Evolutionary conservation across 2,329 filamentous ascomycete species (phyloP).

Genomic region (Hypoxylon sp.): DNA sequence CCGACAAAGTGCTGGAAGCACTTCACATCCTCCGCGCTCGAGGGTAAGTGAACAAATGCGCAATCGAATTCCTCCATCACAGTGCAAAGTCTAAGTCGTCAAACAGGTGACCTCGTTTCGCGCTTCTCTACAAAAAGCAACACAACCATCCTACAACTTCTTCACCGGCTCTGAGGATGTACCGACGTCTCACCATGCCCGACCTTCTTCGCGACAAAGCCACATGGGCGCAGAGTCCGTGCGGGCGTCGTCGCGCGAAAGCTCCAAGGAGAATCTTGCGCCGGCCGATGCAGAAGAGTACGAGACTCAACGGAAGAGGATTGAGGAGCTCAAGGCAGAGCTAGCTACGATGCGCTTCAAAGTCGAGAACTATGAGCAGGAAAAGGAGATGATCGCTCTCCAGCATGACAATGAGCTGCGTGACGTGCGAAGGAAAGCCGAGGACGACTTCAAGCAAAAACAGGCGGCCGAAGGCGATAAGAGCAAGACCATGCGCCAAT

Average conservation of each 20-base stretch:
- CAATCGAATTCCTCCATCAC: background rate
- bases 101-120: conserved; percentile 61
- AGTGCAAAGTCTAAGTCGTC: conserved; percentile 7
- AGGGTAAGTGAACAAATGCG: conserved; percentile 48
- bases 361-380: conserved; percentile 86
- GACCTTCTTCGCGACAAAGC: conserved; percentile 59
- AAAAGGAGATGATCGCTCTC: conserved; percentile 82
- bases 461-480: conserved; percentile 70
- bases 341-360: conserved; percentile 90
- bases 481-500: conserved; percentile 62
- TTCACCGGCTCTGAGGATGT: conserved; percentile 65
- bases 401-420: conserved; percentile 87
- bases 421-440: conserved; percentile 82
- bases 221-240: conserved; percentile 54
- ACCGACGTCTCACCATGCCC: conserved; percentile 46
- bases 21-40: conserved; percentile 45
- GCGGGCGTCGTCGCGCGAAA: conserved; percentile 66
- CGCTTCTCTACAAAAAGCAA: conserved; percentile 57
- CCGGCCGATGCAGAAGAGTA: conserved; percentile 70
- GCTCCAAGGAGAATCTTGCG: conserved; percentile 70
- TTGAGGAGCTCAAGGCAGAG: conserved; percentile 88
- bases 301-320: conserved; percentile 67
- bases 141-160: conserved; percentile 70
- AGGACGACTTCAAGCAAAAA: conserved; percentile 81
- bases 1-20: conserved; percentile 48